Conservation (phyloP, 2,329 filamentous ascomycete genomes). For the Geosmithia morbida region DNA sequence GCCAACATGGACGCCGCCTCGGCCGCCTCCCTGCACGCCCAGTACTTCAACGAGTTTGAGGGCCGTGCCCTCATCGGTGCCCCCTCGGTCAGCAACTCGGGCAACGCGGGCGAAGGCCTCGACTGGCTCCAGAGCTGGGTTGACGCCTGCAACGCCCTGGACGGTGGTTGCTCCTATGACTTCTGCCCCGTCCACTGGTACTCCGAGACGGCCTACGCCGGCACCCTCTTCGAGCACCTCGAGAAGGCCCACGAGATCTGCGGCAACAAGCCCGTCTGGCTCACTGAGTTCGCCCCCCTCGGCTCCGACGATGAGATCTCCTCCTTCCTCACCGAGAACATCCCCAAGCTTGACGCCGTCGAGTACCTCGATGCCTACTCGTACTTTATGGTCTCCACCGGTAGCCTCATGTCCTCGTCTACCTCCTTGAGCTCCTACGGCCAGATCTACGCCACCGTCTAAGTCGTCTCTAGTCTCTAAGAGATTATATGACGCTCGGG, state of each 20-base stretch:
- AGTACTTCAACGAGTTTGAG: conserved; percentile 40
- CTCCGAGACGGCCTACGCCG: conserved; percentile 27
- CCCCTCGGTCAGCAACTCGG: conserved; percentile 49
- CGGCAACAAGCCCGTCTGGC: conserved; percentile 38
- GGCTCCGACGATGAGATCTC: conserved; percentile 24
- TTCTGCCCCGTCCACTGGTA: conserved; percentile 55
- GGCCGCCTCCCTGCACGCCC: conserved; percentile 37
- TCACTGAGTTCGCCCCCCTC: conserved; percentile 49
- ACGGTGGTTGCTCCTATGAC: conserved; percentile 34
- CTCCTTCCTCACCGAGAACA: conserved; percentile 33
- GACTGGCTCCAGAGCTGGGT: conserved; percentile 41
- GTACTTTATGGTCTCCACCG: conserved; percentile 37
- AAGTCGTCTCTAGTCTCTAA: conserved; percentile 6
- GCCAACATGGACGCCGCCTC: conserved; percentile 37
- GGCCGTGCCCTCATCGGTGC: conserved; percentile 35
- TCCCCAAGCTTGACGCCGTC: conserved; percentile 31
- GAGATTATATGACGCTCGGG: too few species aligned
- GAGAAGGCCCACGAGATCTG: conserved; percentile 28
- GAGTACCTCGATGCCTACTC: conserved; percentile 39
- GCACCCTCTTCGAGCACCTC: conserved; percentile 41
- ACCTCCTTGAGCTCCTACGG: conserved; percentile 29
- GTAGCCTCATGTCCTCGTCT: conserved; percentile 23
- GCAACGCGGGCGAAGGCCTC: conserved; percentile 31
- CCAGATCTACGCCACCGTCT: conserved; percentile 30
- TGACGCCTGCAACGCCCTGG: conserved; percentile 25